Evolutionary conservation across 345 rosid genomes (phyloP), one percentile per base, ranked within the genome.

Genomic region (Hypericum androsaemum): DNA sequence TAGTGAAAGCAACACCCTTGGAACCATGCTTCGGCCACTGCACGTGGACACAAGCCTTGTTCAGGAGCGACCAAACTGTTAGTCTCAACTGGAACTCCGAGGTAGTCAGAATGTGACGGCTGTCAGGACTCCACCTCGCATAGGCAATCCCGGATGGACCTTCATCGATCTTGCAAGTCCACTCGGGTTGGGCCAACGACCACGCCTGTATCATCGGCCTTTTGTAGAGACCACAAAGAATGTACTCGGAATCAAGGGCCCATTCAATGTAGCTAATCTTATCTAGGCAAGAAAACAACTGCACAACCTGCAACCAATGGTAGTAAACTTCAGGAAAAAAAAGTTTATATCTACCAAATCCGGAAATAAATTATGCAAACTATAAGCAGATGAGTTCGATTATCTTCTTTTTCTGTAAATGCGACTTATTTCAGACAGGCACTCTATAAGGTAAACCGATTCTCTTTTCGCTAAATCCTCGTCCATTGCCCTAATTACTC

Each of bases 161-260:
- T 77, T 92, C 97, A 56, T 92, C 98, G 32, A 92, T 92, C 71
- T 88, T 88, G 67, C 98, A 92, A 10, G 94, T 88, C 98, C 97
- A 92, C 64, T 88, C 94, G 41, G 97, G 95, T 67, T 92, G 94
- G 47, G 79, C 44, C 62, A 88, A 66, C 0, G 95, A 88, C 97
- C 97, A 92, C 12, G 83, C 98, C 73, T 92, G 97, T 62, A 92
- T 85, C 94, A 88, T 84, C 0, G 95, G 94, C 66, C 83, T 83
- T 57, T 83, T 85, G 17, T 80, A 76, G 41, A 92, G 86, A 54
- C 98, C 97, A 55, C 97, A 92, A 0, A 92, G 95, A 61, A 92
- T 88, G 67, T 85, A 92, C 11, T 88, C 94, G 3, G 98, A 88
- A 71, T 88, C 97, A 43, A 72, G 86, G 5, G 97, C 98, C 97